A percentile compares a stretch with the other conserved stretches of the same genome.
phyloP scores from a whole-genome alignment of 2,329 filamentous ascomycete species.

The Cladosporium sp. region DNA sequence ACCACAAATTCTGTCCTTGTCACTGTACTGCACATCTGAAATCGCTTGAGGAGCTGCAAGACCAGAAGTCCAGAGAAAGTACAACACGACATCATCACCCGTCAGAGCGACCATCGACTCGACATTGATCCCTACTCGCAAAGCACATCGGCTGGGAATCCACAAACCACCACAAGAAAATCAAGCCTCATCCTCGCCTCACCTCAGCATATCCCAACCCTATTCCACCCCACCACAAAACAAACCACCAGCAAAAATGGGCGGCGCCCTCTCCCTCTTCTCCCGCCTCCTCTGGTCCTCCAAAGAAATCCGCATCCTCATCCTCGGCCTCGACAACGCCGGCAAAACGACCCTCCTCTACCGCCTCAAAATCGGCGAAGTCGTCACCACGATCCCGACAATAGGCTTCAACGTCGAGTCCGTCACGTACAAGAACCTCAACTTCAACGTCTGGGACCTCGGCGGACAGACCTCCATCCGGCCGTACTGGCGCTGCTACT shows the following conservation, averaged over 20 bases:
- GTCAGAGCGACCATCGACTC: no score
- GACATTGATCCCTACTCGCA: no score
- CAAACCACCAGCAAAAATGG: constrained; percentile 46
- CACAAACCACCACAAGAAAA: background rate
- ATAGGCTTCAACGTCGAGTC: constrained; percentile 99
- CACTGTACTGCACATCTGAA: background rate
- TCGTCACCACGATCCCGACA: constrained; percentile 97
- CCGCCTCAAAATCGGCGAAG: constrained; percentile 94
- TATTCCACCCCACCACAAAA: background rate
- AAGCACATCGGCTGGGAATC: background rate
- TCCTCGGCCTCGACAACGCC: constrained; percentile 77
- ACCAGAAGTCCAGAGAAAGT: no score
- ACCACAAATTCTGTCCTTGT: background rate
- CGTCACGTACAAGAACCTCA: constrained; percentile 96
- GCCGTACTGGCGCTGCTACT: constrained; percentile 99
- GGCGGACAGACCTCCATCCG: constrained; percentile 98
- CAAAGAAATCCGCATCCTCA: constrained; percentile 94
- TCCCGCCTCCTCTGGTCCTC: constrained; percentile 83
- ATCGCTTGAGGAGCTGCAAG: background rate
- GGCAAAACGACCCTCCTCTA: constrained; percentile 98
- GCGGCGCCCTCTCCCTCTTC: constrained; percentile 58
- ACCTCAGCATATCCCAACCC: background rate
- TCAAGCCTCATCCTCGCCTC: no score
- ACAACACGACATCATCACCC: no score
- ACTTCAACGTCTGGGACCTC: constrained; percentile 99